These are phyloP conservation scores for Parathielavia hyrcaniae DNA, from an alignment of 495 filamentous ascomycete genomes.

Conservation along the genomic window DNA sequence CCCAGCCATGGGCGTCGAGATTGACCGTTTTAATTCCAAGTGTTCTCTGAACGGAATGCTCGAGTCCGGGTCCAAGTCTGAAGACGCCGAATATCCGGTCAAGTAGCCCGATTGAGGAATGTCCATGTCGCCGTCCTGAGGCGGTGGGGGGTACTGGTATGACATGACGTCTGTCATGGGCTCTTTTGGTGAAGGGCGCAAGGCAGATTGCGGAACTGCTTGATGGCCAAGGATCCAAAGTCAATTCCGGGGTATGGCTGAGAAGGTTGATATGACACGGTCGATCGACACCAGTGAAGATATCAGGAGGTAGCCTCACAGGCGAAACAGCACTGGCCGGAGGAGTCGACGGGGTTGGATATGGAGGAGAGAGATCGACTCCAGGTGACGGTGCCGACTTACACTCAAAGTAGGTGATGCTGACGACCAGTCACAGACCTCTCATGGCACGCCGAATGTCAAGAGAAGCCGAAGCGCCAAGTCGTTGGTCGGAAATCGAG, in stretches of 20 bases:
- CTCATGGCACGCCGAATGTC: too few relatives aligned
- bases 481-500: neutral
- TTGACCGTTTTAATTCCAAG: conserved; percentile 52
- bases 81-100: conserved; percentile 37
- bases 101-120: conserved; percentile 38
- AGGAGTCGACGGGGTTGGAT: too few relatives aligned
- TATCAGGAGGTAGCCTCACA: conserved; percentile 4
- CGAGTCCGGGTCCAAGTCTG: conserved; percentile 36
- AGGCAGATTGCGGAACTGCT: conserved; percentile 32
- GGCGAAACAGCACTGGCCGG: too few relatives aligned
- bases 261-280: conserved; percentile 23
- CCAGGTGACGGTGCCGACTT: too few relatives aligned
- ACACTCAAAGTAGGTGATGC: too few relatives aligned
- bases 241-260: conserved; percentile 29
- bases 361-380: too few relatives aligned
- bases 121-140: conserved; percentile 42
- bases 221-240: conserved; percentile 30
- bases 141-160: conserved; percentile 47
- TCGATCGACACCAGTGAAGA: conserved; percentile 16
- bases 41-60: conserved; percentile 31
- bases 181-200: conserved; percentile 30
- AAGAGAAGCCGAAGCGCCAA: too few relatives aligned
- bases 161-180: conserved; percentile 47
- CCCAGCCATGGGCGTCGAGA: conserved; percentile 63
- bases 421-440: too few relatives aligned